Evolutionary conservation across 2,329 filamentous ascomycete genomes (phyloP).

Genomic region (Cladosporium sp.): DNA sequence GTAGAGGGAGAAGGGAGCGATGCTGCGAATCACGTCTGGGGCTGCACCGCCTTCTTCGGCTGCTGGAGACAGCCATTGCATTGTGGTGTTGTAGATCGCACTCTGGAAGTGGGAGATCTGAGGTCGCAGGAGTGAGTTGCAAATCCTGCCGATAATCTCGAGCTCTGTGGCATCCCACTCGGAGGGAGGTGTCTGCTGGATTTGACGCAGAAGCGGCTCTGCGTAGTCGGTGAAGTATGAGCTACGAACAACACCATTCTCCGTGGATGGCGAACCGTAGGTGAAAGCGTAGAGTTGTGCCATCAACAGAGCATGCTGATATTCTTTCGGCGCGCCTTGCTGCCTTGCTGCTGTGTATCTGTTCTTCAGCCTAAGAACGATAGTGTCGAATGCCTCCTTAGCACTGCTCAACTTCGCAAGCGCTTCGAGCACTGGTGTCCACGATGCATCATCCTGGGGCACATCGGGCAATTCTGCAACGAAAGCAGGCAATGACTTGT

Average conservation of each 20-base stretch:
- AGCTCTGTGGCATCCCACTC: conserved; percentile 48
- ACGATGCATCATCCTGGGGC: conserved; percentile 40
- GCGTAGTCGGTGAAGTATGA: conserved; percentile 45
- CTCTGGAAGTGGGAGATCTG: conserved; percentile 45
- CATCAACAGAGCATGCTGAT: conserved; percentile 56
- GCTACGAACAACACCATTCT: conserved; percentile 35
- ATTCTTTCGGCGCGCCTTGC: conserved; percentile 47
- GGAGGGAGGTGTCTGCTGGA: conserved; percentile 30
- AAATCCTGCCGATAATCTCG: conserved; percentile 57
- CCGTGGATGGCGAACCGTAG: conserved; percentile 45
- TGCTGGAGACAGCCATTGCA: conserved; percentile 27
- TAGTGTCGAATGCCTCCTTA: conserved; percentile 58
- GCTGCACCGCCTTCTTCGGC: conserved; percentile 12
- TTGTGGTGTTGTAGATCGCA: conserved; percentile 26
- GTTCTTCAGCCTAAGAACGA: conserved; percentile 59
- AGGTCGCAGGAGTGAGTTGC: conserved; percentile 54
- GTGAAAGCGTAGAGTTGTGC: conserved; percentile 59
- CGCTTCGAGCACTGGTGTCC: conserved; percentile 56
- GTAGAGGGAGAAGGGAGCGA: conserved; percentile 27
- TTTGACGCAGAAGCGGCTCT: conserved; percentile 37
- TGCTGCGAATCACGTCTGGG: conserved; percentile 4
- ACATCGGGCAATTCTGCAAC: conserved; percentile 56
- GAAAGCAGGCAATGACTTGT: conserved; percentile 62
- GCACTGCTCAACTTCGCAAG: conserved; percentile 61
- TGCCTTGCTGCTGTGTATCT: conserved; percentile 55